phyloP scores from a whole-genome alignment of 1,284 basidiomycete genomes.

The Vanrija sp. region DNA sequence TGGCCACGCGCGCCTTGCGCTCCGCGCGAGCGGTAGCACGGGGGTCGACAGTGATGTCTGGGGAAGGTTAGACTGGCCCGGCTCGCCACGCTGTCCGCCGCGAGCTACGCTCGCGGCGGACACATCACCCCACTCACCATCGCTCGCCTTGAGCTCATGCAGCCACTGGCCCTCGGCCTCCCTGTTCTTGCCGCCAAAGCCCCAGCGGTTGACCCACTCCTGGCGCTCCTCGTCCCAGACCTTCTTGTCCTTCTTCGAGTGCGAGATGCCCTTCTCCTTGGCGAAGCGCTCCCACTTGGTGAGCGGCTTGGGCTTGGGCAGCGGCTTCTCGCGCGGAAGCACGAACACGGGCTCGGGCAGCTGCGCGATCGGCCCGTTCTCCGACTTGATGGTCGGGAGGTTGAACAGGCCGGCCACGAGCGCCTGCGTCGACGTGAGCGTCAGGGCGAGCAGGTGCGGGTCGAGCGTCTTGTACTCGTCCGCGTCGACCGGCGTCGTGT shows the following conservation, averaged over 20 bases:
- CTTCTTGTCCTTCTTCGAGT: constrained; percentile 73
- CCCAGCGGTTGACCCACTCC: constrained; percentile 92
- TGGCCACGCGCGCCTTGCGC: constrained; percentile 73
- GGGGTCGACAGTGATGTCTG: constrained; percentile 70
- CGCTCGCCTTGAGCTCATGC: constrained; percentile 79
- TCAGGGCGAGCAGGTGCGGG: constrained; percentile 71
- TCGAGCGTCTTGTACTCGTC: constrained; percentile 77
- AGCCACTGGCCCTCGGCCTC: constrained; percentile 87
- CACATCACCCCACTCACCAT: constrained; percentile 57
- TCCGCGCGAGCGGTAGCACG: constrained; percentile 67
- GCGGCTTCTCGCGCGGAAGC: constrained; percentile 84
- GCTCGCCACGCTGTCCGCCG: too few relatives aligned
- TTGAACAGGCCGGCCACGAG: constrained; percentile 76
- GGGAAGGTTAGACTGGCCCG: constrained; percentile 39
- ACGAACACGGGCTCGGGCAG: constrained; percentile 71
- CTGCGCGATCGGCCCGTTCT: constrained; percentile 78
- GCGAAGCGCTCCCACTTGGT: constrained; percentile 99
- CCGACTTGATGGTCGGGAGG: constrained; percentile 69
- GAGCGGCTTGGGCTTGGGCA: constrained; percentile 85
- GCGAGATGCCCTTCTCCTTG: constrained; percentile 85
- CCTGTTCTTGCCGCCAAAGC: constrained; percentile 85
- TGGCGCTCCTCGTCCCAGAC: constrained; percentile 93
- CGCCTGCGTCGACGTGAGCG: constrained; percentile 80
- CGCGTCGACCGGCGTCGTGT: constrained; percentile 77
- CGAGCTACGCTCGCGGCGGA: too few relatives aligned